A percentile compares a stretch with the other conserved stretches of the same genome.
phyloP scores from a whole-genome alignment of 805 yeast genomes.

The Candida mattraensis region DNA sequence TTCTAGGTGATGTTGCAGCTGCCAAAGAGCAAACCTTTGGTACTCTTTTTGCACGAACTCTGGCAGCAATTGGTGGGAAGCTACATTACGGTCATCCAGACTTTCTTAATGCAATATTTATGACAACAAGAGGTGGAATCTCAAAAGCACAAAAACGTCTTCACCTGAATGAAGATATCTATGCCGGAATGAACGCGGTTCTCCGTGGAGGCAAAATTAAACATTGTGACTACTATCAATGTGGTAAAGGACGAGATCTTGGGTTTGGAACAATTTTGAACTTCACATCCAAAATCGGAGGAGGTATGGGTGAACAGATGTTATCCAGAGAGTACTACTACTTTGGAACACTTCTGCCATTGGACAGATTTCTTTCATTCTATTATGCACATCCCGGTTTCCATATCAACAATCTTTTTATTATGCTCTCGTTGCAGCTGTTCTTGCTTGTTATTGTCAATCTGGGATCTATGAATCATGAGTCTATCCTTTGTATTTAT shows the following conservation, averaged over 20 bases:
- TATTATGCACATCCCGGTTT: constrained; percentile 98
- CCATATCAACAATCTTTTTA: constrained; percentile 87
- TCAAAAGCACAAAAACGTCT: constrained; percentile 94
- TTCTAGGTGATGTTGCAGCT: constrained; percentile 94
- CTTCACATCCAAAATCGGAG: constrained; percentile 94
- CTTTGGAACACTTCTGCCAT: constrained; percentile 83
- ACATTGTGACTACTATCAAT: constrained; percentile 94
- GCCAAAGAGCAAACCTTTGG: constrained; percentile 98
- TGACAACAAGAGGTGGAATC: constrained; percentile 95
- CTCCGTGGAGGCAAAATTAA: constrained; percentile 91
- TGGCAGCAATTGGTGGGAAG: constrained; percentile 93
- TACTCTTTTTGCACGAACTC: constrained; percentile 87
- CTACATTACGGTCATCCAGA: constrained; percentile 97
- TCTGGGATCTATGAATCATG: constrained; percentile 75
- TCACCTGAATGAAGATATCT: constrained; percentile 92
- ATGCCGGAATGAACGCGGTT: constrained; percentile 91
- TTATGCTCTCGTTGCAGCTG: constrained; percentile 80
- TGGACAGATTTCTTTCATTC: constrained; percentile 87
- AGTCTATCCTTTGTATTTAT: constrained; percentile 67
- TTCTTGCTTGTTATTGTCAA: constrained; percentile 80
- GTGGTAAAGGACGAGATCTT: constrained; percentile 95
- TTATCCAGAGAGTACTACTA: constrained; percentile 89
- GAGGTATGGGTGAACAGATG: constrained; percentile 98
- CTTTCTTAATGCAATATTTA: constrained; percentile 82
- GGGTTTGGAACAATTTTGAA: constrained; percentile 92